Evolutionary conservation across 495 filamentous ascomycete genomes (phyloP), one percentile per base, ranked within the genome.

Genomic region (Daldinia vernicosa): DNA sequence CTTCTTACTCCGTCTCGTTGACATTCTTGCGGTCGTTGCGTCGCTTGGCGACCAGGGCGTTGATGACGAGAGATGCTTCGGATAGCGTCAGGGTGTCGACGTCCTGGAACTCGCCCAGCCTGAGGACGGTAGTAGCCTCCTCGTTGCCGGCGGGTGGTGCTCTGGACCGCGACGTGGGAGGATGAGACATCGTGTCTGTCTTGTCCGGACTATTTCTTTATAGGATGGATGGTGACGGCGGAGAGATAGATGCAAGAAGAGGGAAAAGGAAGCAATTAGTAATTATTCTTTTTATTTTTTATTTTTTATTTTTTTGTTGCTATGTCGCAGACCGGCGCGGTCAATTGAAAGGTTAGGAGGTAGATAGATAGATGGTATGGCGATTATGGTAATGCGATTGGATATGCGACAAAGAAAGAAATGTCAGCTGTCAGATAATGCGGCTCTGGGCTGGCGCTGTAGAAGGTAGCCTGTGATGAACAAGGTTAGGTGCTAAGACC

Each of bases 41-140:
- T n/a, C 91, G 85, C 78, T 91, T 92, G 43, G 91, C 85, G 60
- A 96, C 85, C 28, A 97, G 89, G 52, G 93, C 93, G 76, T 92
- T 92, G 70, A 98, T 93, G 71, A 98, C 89, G 37, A 97, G 86
- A 66, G 93, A 87, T n/a, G 95, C 94, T 77, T 97, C 95, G 12
- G 91, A 94, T 32, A 97, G 84, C 33, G 93, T 95, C 59, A 99
- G 85, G 2, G 92, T 92, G 71, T 94, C 92, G 37, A 94, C 93
- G 76, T 93, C 84, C 70, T 93, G 87, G 81, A 98, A 97, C 72
- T 97, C 95, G 79, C 95, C 95, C 28, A 99, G 92, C 74, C 88
- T 89, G 61, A 98, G 88, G 37, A 90, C 88, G 5, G 89, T 85
- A 39, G 88, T 87, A 4, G 94, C 94, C 84, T 98, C 95, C 80